Conservation (phyloP, 2,329 filamentous ascomycete genomes). For the Apiospora kogelbergensis region DNA sequence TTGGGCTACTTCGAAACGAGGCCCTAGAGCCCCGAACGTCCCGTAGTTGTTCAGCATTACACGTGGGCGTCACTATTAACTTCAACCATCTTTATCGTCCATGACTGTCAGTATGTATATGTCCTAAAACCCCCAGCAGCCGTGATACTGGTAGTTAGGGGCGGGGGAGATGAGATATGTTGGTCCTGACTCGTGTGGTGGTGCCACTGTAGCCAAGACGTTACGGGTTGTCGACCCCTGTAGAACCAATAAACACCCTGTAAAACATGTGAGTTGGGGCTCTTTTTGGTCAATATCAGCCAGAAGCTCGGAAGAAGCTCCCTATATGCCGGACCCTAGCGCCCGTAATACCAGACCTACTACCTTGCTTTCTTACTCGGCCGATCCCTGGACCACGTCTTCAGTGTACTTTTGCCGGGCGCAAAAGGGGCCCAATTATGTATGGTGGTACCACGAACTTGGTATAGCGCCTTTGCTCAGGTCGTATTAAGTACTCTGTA, state of each 20-base stretch:
- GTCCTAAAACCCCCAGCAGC: background rate
- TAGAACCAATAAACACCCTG: background rate
- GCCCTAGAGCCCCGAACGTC: too few relatives aligned
- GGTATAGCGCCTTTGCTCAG: background rate
- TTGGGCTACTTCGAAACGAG: too few relatives aligned
- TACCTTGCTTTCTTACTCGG: background rate
- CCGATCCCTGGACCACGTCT: background rate
- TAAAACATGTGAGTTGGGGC: background rate
- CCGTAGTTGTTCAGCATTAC: background rate
- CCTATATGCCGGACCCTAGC: background rate
- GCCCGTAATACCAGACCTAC: background rate
- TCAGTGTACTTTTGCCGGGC: background rate
- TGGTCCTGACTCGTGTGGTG: background rate
- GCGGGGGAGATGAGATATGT: background rate
- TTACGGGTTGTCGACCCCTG: background rate
- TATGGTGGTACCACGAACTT: background rate
- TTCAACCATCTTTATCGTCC: background rate
- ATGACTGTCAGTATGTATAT: background rate
- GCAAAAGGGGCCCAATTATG: background rate
- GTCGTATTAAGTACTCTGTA: background rate
- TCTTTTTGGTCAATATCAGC: background rate
- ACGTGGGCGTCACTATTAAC: background rate
- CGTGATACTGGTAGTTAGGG: background rate
- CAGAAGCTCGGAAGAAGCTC: rapidly evolving
- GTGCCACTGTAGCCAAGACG: background rate